Evolutionary conservation across 78 protist genomes (phyloP), one percentile per base, ranked within the genome.

Genomic region (Dictyostelium brefeldianum): DNA sequence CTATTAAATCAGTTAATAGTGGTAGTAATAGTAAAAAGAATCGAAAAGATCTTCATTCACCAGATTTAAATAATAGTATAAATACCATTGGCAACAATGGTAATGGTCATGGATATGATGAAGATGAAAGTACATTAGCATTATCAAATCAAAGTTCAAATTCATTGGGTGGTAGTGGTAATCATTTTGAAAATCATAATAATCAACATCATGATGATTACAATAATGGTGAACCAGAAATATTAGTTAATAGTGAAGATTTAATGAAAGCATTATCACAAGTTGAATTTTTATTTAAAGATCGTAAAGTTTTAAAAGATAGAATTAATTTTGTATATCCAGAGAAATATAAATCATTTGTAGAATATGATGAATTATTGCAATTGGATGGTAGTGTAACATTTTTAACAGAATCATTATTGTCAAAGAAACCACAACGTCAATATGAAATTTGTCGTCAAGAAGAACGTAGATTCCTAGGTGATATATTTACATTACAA

Each of bases 311-410:
- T 9, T 25, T 87, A 29, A 87, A 87, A 75, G 93, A 87, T 25
- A 64, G 93, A 22, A 77, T 87, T 47, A 87, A 77, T 43, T 87
- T 77, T 36, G 65, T 84, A 29, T 87, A 87, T 65, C 93, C 93
- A 12, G 93, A 87, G 79, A 74, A 87, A 78, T 87, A 87, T 73
- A 74, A 50, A n/a, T 53, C 46, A 11, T 51, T 77, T 51, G 56
- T 87, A n/a, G 12, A 36, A 8, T 50, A 77, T 36, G 93, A 87
- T 64, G 78, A 77, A n/a, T 18, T 87, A 10, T 22, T 87, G 0
- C 78, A 77, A 51, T 27, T 36, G 4, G 93, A 87, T 22, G 53
- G 43, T 15, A 54, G 83, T 15, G 36, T 65, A 17, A 74, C 83
- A 17, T 87, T 77, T 87, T 56, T 65, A 27, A 87, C 67, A 25